These are phyloP conservation scores for Kwoniella shandongensis DNA, from an alignment of 768 basidiomycete species.

Conservation along the genomic window DNA sequence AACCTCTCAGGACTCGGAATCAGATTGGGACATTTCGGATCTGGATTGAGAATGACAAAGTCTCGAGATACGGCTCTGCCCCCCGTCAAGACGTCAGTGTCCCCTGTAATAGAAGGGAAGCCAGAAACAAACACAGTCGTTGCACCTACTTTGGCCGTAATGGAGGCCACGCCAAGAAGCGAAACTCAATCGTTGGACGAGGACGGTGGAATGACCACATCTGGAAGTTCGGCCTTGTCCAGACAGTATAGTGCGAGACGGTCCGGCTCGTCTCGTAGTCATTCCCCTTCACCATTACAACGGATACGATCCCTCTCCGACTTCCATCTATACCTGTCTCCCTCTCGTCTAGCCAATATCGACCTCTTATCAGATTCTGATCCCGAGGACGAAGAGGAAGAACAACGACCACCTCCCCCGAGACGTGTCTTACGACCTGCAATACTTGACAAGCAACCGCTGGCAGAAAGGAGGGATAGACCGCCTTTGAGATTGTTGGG, in stretches of 20 bases:
- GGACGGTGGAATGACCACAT: background rate
- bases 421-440: conserved; percentile 23
- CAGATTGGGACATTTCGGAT: conserved; percentile 9
- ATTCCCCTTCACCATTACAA: conserved; percentile 16
- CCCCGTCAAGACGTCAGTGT: background rate
- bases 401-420: background rate
- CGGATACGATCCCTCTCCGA: conserved; percentile 47
- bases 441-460: conserved; percentile 11
- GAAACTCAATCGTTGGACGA: too few relatives aligned
- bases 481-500: conserved; percentile 26
- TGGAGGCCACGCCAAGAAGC: conserved; percentile 5
- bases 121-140: background rate
- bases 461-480: conserved; percentile 18
- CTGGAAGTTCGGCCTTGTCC: too few relatives aligned
- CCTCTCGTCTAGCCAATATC: conserved; percentile 44
- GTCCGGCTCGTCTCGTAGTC: background rate
- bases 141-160: background rate
- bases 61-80: conserved; percentile 7
- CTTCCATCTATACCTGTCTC: conserved; percentile 51
- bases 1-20: background rate
- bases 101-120: too few relatives aligned
- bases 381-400: conserved; percentile 28
- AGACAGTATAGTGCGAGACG: background rate
- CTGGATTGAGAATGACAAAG: conserved; percentile 20
- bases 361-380: conserved; percentile 42